Evolutionary conservation across 75 land plant species (phyloP).

Genomic region (Picea sitchensis): DNA sequence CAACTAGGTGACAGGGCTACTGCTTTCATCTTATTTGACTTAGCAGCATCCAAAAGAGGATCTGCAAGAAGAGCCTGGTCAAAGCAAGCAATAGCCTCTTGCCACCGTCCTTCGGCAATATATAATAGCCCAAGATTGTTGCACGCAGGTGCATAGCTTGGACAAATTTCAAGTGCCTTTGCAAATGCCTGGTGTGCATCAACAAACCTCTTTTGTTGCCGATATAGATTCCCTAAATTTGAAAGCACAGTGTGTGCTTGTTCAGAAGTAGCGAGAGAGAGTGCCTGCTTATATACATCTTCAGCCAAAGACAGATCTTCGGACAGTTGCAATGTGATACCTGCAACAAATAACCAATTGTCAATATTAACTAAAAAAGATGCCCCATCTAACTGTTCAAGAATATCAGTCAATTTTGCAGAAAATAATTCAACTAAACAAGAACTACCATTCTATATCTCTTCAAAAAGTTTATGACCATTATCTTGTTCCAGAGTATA

Average conservation of each 20-base stretch:
- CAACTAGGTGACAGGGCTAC: constrained; percentile 16
- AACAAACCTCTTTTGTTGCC: constrained; percentile 46
- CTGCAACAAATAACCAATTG: constrained; percentile 21
- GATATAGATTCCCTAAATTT: constrained; percentile 74
- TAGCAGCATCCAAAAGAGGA: constrained; percentile 76
- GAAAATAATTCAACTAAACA: background rate
- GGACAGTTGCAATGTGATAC: constrained; percentile 67
- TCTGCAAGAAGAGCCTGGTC: constrained; percentile 62
- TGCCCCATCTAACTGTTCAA: too few species aligned
- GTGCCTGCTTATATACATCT: constrained; percentile 60
- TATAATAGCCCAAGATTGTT: constrained; percentile 83
- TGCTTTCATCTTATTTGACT: constrained; percentile 74
- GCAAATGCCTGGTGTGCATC: constrained; percentile 54
- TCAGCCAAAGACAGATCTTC: constrained; percentile 64
- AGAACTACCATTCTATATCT: background rate
- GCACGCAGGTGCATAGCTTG: constrained; percentile 83
- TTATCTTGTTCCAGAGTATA: background rate
- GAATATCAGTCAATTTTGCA: too few species aligned
- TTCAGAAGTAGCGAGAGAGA: constrained; percentile 46
- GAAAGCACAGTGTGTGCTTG: constrained; percentile 69
- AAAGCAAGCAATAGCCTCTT: constrained; percentile 66
- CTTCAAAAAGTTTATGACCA: background rate
- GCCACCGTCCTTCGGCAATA: constrained; percentile 60
- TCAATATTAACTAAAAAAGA: background rate
- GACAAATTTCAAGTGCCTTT: constrained; percentile 63